Percentiles rank a stretch among this genome's conserved stretches.
Conservation (phyloP, 495 filamentous ascomycete species). For the Neurospora sublineolata region DNA sequence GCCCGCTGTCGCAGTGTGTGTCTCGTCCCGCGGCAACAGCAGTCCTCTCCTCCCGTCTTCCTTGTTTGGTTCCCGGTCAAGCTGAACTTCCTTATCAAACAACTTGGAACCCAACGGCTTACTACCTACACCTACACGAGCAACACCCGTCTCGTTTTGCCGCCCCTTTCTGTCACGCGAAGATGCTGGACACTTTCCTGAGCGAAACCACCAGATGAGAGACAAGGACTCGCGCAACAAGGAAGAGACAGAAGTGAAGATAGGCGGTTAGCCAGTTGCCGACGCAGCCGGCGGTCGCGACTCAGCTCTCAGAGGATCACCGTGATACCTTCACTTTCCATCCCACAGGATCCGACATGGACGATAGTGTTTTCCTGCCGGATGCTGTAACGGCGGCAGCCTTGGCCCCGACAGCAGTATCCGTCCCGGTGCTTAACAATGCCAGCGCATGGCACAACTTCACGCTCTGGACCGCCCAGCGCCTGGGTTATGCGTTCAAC, state of each 20-base stretch:
- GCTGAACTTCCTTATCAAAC: background rate
- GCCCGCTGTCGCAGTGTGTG: background rate
- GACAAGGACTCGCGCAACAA: background rate
- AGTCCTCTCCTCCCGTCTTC: background rate
- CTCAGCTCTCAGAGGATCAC: background rate
- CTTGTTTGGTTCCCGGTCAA: background rate
- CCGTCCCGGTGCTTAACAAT: conserved; percentile 18
- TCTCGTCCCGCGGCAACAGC: background rate
- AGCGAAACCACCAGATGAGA: background rate
- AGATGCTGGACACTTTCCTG: background rate
- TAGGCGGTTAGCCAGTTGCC: background rate
- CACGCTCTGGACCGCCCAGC: conserved; percentile 34
- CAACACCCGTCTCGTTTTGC: background rate
- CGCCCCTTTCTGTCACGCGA: background rate
- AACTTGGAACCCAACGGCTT: background rate
- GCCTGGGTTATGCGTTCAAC: conserved; percentile 29
- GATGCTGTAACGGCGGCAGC: conserved; percentile 7
- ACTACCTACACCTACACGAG: background rate
- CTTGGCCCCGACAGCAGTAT: conserved; percentile 4
- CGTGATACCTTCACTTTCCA: background rate
- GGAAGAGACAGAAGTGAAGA: background rate
- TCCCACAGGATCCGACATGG: background rate
- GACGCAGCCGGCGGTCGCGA: background rate
- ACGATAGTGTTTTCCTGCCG: background rate
- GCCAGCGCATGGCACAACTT: conserved; percentile 36